Evolutionary conservation across 345 rosid genomes (phyloP).

Genomic region (Conringia planisiliqua): DNA sequence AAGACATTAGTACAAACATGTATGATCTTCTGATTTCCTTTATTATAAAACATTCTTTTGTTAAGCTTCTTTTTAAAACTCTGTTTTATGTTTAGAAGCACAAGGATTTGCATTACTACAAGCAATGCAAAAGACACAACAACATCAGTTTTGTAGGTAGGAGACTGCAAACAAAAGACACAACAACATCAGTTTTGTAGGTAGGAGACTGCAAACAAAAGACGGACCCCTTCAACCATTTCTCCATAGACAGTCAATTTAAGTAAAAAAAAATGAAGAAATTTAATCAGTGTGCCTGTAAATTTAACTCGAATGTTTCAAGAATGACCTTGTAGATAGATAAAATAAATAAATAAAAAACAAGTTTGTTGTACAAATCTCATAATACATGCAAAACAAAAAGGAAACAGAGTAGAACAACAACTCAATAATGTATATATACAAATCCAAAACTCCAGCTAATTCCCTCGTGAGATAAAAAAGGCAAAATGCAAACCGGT

Average conservation of each 20-base stretch:
- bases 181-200: background rate
- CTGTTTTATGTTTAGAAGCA: background rate
- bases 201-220: background rate
- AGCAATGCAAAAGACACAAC: background rate
- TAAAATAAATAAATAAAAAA: background rate
- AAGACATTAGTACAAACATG: background rate
- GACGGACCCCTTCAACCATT: background rate
- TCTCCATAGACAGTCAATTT: background rate
- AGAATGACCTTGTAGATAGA: background rate
- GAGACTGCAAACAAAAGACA: background rate
- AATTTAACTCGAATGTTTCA: background rate
- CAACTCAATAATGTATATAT: slow-evolving; percentile 22
- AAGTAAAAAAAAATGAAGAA: too few relatives aligned
- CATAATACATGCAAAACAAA: slow-evolving; percentile 10
- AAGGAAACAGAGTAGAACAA: slow-evolving; percentile 15
- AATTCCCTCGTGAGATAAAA: background rate
- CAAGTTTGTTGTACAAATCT: background rate
- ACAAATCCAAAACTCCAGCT: slow-evolving; percentile 22
- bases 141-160: background rate
- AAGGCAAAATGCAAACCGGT: slow-evolving; percentile 15
- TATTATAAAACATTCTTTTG: background rate
- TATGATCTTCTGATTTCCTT: background rate
- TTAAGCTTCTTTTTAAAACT: background rate
- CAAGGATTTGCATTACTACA: background rate
- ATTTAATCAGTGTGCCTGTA: background rate